phyloP scores from a whole-genome alignment of 2,329 filamentous ascomycete genomes.

The Xylaria hypoxylon region DNA sequence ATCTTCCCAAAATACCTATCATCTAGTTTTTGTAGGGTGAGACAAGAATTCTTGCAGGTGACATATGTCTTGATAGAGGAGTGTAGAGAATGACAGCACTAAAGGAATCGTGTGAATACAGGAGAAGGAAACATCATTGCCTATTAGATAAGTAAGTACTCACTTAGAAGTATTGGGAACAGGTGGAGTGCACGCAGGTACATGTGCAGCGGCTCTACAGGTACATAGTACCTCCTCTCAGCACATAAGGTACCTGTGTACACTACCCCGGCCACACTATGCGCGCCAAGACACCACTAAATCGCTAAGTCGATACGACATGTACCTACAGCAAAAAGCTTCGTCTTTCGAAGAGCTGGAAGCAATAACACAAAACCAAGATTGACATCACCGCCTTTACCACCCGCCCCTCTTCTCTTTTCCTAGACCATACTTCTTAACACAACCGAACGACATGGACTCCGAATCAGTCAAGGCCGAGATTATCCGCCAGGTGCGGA shows the following conservation, averaged over 20 bases:
- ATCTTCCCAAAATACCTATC: no score
- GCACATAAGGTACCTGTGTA: neutral
- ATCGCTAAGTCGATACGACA: neutral
- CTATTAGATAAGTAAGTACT: no score
- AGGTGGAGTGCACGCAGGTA: no score
- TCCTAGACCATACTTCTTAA: slow-evolving; percentile 17
- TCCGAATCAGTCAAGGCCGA: slow-evolving; percentile 69
- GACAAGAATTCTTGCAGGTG: no score
- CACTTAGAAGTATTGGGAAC: no score
- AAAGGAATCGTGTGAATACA: no score
- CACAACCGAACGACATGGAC: slow-evolving; percentile 60
- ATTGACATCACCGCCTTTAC: neutral
- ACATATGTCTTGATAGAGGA: no score
- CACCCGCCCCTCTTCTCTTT: neutral
- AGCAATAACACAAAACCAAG: neutral
- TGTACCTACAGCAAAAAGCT: slow-evolving; percentile 24
- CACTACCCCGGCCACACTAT: slow-evolving; percentile 1
- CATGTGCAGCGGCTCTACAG: no score
- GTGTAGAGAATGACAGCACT: no score
- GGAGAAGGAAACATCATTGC: no score
- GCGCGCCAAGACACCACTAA: slow-evolving; percentile 29
- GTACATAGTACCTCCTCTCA: no score
- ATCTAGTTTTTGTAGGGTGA: no score
- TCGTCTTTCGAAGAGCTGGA: neutral
- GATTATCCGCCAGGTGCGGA: slow-evolving; percentile 73